Percentiles rank a stretch among this genome's conserved stretches.
Conservation (phyloP, 2,329 filamentous ascomycete species). For the Nemania sp. region DNA sequence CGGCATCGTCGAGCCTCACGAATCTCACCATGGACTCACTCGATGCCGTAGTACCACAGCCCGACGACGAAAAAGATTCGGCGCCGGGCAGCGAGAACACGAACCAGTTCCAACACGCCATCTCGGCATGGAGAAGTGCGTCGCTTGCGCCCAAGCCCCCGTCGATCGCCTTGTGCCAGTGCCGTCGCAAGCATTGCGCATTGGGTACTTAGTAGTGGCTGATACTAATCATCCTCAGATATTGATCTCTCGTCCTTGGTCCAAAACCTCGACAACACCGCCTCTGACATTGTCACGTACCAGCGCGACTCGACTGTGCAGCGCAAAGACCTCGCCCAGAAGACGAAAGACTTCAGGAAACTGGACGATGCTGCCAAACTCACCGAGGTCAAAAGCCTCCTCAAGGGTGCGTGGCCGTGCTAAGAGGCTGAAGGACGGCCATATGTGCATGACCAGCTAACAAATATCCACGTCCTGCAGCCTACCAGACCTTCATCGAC, state of each 20-base stretch:
- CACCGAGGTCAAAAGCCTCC: constrained; percentile 80
- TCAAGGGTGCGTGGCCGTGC: constrained; percentile 71
- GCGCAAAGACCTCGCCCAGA: constrained; percentile 95
- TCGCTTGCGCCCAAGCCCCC: constrained; percentile 13
- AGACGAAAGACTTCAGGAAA: constrained; percentile 97
- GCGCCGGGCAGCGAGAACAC: constrained; percentile 55
- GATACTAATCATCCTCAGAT: constrained; percentile 56
- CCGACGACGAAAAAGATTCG: constrained; percentile 28
- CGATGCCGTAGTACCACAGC: constrained; percentile 33
- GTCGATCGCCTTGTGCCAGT: constrained; percentile 13
- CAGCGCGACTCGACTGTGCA: constrained; percentile 96
- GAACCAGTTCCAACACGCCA: constrained; percentile 96
- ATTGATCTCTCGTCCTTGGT: constrained; percentile 86
- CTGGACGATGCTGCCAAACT: constrained; percentile 84
- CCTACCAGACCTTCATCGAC: constrained; percentile 97
- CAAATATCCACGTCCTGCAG: constrained; percentile 48
- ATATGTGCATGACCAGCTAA: constrained; percentile 7
- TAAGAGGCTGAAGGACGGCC: no score
- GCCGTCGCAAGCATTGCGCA: no score
- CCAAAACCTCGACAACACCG: constrained; percentile 84
- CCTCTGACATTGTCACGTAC: constrained; percentile 91
- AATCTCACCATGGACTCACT: constrained; percentile 28
- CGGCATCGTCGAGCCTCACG: not conserved
- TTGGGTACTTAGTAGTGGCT: no score
- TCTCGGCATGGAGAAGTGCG: constrained; percentile 93